Conservation (phyloP, 2,329 filamentous ascomycete genomes). For the Cladosporium sp. region DNA sequence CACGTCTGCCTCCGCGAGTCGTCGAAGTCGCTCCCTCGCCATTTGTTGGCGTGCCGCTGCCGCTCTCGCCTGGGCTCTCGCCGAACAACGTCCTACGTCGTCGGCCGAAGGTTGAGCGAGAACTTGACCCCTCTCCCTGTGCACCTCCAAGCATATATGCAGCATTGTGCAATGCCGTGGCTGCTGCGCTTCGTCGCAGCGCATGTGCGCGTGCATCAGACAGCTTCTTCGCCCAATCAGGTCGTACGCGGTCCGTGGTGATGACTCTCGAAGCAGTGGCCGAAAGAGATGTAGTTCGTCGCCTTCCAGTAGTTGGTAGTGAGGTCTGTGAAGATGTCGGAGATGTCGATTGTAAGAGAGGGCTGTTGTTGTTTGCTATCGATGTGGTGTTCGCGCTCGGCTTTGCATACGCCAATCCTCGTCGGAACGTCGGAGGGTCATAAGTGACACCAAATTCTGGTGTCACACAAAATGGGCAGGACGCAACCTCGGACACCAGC, state of each 20-base stretch:
- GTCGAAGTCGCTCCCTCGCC: slow-evolving; percentile 18
- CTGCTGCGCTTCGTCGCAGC: slow-evolving; percentile 80
- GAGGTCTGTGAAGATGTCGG: slow-evolving; percentile 69
- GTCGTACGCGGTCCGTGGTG: slow-evolving; percentile 85
- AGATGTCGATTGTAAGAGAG: slow-evolving; percentile 54
- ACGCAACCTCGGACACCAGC: slow-evolving; percentile 84
- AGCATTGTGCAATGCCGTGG: slow-evolving; percentile 89
- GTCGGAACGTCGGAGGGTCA: slow-evolving; percentile 78
- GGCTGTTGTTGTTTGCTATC: slow-evolving; percentile 28
- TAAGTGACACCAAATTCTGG: slow-evolving; percentile 97
- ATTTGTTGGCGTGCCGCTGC: slow-evolving; percentile 40
- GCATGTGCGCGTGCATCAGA: slow-evolving; percentile 79
- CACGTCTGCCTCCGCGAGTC: slow-evolving; percentile 39
- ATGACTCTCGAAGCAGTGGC: slow-evolving; percentile 81
- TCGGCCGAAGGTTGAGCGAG: slow-evolving; percentile 34
- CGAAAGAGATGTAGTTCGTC: slow-evolving; percentile 67
- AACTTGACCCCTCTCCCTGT: not conserved
- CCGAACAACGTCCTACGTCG: slow-evolving; percentile 51
- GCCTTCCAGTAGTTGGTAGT: slow-evolving; percentile 40
- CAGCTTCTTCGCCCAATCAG: slow-evolving; percentile 91
- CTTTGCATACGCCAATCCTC: slow-evolving; percentile 69
- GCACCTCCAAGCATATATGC: slow-evolving; percentile 75
- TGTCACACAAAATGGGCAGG: slow-evolving; percentile 92
- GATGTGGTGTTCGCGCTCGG: slow-evolving; percentile 28
- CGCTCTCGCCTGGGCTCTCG: slow-evolving; percentile 44